Conservation (phyloP, 2,329 filamentous ascomycete genomes). For the Neopestalotiopsis sp. region DNA sequence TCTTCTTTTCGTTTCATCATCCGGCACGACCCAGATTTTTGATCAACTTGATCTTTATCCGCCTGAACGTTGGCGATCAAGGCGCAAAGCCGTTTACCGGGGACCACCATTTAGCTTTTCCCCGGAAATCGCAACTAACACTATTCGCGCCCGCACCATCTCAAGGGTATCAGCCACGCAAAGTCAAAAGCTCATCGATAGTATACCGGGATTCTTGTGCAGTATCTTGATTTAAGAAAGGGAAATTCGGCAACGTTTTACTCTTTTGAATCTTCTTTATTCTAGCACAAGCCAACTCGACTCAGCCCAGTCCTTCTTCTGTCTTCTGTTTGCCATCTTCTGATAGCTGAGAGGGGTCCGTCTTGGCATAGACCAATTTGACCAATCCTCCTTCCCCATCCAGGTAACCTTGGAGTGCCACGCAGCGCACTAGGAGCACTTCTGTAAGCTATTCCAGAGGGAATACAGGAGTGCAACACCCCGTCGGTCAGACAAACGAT, state of each 20-base stretch:
- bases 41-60: conserved; percentile 24
- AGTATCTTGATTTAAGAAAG: not conserved
- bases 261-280: not conserved
- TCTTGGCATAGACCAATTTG: conserved; percentile 25
- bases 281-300: not conserved
- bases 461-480: conserved; percentile 19
- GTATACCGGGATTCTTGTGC: not conserved
- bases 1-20: conserved; percentile 16
- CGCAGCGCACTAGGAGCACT: conserved; percentile 21
- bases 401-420: conserved; percentile 32
- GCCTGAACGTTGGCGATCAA: conserved; percentile 22
- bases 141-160: conserved; percentile 12
- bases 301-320: not conserved
- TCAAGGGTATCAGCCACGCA: conserved; percentile 5
- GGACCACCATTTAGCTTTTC: conserved; percentile 17
- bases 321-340: conserved; percentile 16
- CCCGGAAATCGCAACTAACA: conserved; percentile 19
- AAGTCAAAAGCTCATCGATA: not conserved
- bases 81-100: conserved; percentile 21
- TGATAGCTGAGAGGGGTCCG: conserved; percentile 26
- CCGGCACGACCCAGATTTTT: conserved; percentile 20
- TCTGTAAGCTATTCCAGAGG: conserved; percentile 23
- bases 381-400: conserved; percentile 37
- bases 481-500: conserved; percentile 3
- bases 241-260: not conserved